Evolutionary conservation across 441 rosid genomes (phyloP).

Genomic region (Jatropha multifida): DNA sequence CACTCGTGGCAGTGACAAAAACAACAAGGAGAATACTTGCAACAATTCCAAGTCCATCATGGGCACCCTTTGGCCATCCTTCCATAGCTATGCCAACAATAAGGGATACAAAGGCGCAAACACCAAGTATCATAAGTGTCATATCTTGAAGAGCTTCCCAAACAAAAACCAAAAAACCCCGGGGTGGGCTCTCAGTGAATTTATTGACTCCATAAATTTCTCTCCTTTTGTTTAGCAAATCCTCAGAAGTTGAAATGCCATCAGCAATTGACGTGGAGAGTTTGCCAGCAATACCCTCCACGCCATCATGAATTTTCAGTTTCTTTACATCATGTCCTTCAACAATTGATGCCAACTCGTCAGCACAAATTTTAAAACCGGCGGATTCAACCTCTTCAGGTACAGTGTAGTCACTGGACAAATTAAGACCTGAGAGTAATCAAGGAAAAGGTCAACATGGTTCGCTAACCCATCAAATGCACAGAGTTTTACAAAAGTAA

Average conservation of each 20-base stretch:
- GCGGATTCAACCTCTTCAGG: conserved; percentile 72
- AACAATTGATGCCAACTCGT: conserved; percentile 79
- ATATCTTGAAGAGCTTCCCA: conserved; percentile 51
- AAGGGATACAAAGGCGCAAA: conserved; percentile 47
- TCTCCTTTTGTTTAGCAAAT: conserved; percentile 46
- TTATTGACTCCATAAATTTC: conserved; percentile 71
- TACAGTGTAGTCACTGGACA: conserved; percentile 65
- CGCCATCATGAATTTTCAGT: conserved; percentile 72
- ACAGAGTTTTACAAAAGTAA: conserved; percentile 2
- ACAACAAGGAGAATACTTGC: conserved; percentile 48
- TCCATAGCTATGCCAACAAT: conserved; percentile 43
- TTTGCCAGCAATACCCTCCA: conserved; percentile 58
- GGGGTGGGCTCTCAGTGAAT: conserved; percentile 66
- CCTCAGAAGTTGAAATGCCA: conserved; percentile 58
- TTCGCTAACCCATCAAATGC: conserved; percentile 11
- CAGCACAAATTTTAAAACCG: conserved; percentile 87
- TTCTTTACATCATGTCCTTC: conserved; percentile 88
- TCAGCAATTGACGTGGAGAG: conserved; percentile 52
- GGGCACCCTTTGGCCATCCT: conserved; percentile 51
- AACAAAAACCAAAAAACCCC: conserved; percentile 75
- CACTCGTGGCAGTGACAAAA: conserved; percentile 44
- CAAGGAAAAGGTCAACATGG: conserved; percentile 25
- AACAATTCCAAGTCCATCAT: conserved; percentile 58
- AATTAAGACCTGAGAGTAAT: conserved; percentile 50
- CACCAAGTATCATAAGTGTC: conserved; percentile 44